Evolutionary conservation across 2,329 filamentous ascomycete species (phyloP), one percentile per base, ranked within the genome.

Genomic region (Aspergillus persii): DNA sequence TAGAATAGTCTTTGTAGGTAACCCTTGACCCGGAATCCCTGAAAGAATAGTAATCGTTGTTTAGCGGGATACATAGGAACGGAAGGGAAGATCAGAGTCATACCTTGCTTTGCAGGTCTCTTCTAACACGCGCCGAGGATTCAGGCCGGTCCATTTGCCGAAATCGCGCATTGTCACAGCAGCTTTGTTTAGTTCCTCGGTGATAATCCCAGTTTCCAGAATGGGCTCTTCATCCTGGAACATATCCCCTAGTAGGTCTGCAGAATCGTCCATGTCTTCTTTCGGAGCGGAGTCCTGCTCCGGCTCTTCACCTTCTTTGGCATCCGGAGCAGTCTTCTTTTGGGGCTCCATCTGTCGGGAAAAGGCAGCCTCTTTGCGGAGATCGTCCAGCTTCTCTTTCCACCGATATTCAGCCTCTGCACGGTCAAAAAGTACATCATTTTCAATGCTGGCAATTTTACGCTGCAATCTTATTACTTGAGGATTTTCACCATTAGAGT

Each of bases 61-160:
- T 53, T 51, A 65, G 18, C 39, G 57, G 39, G 39, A 31, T 18
- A 6, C 26, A 47, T 18, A 27, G 4, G 30, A 39, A 55, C 15
- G 7, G 8, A 30, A 50, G 49, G 18, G 23, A 8, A 23, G 8
- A 6, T 23, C n/a, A 39, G 30, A 44, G 8, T 9, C 12, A 64
- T 69, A 89, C 89, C 89, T 89, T 63, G 92, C 86, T 67, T 89
- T 88, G 72, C 93, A 96, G n/a, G 91, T 86, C 73, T 97, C 93
- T 73, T 97, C 92, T 11, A 98, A 77, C 30, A 91, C 83, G 64
- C 89, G 84, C 62, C 86, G 85, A 15, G 94, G 93, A 66, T 80
- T 90, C 31, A 96, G 76, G 7, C 94, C 93, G 12, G 85, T 84
- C 80, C 87, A 88, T 73, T 91, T 92, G 1, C 91, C 92, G 80